Base-by-base conservation (phyloP, 1,284 basidiomycete species). In the Phellinidium pouzarii region DNA sequence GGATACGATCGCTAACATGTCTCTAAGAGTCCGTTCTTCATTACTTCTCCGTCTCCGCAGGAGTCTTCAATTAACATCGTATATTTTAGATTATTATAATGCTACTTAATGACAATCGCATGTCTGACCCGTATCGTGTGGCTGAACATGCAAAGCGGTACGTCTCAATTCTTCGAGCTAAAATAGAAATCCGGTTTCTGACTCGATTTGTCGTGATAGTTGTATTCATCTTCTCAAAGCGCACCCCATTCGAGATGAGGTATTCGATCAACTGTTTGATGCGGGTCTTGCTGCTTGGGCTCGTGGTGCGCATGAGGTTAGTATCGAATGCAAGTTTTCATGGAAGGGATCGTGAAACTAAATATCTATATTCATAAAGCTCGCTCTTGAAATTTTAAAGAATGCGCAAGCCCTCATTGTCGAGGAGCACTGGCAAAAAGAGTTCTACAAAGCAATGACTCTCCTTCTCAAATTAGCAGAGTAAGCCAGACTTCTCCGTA, bases 271-370 rank as follows among this genome's bases (percentile, higher is more conserved):
- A 22, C 67, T 84, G 7, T 76, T 83, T 26, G 77, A 84, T 50
- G 82, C 84, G 22, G 84, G 82, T 1, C 80, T 85, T 59, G 78
- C 81, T 40, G 82, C 84, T 2, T 79, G 80, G 71, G 74, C 76
- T 12, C 74, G 82, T 48, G 84, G 84, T 27, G 84, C 84, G 34
- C 83, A 86, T 61, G 84, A 87, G 71, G 82, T 84, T 61, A 23
- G 58, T 47, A 26, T 25, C 26, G 22, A 34, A 14, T 14, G 9
- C 27, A 47, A 23, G 22, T 22, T 25, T 17, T 48, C n/a, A n/a
- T n/a, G n/a, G n/a, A n/a, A n/a, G n/a, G n/a, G n/a, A n/a, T n/a
- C n/a, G n/a, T n/a, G n/a, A n/a, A 36, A 45, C 50, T 46, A 12
- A 47, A n/a, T 38, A 7, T 17, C 7, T n/a, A n/a, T 14, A 11